A percentile compares a stretch with the other conserved stretches of the same genome.
Evolutionary conservation across 78 protist genomes (phyloP).

Genomic region (Chrysochromulina tobinii): DNA sequence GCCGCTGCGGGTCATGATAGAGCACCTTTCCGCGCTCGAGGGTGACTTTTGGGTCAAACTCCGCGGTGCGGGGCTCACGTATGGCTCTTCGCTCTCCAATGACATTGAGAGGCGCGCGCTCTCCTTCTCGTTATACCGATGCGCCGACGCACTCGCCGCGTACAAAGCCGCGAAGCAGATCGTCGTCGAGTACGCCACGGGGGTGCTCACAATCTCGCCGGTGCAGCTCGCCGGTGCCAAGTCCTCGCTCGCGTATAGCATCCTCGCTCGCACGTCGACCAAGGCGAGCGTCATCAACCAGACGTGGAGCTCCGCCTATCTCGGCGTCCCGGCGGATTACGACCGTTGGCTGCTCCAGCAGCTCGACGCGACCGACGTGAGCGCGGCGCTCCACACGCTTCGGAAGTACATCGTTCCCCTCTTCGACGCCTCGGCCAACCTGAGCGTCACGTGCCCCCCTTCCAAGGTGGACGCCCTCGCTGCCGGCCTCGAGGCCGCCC

Average conservation of each 20-base stretch:
- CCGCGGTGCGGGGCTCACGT: constrained; percentile 24
- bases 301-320: background rate
- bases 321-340: background rate
- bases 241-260: background rate
- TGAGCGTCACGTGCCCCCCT: background rate
- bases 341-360: background rate
- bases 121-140: background rate
- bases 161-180: background rate
- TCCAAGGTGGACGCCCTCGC: background rate
- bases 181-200: background rate
- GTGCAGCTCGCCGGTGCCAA: background rate
- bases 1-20: background rate
- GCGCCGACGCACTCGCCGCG: background rate
- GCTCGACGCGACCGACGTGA: background rate
- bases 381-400: background rate
- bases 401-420: background rate
- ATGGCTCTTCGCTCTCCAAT: background rate
- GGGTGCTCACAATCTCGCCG: background rate
- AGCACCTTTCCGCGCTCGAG: constrained; percentile 29
- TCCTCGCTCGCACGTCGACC: background rate
- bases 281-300: background rate
- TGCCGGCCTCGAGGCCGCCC: background rate
- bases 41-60: constrained; percentile 15
- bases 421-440: background rate
- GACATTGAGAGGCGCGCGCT: too few species aligned